Base-by-base conservation (phyloP, 1,139 yeast genomes). In the Candida sp. region DNA sequence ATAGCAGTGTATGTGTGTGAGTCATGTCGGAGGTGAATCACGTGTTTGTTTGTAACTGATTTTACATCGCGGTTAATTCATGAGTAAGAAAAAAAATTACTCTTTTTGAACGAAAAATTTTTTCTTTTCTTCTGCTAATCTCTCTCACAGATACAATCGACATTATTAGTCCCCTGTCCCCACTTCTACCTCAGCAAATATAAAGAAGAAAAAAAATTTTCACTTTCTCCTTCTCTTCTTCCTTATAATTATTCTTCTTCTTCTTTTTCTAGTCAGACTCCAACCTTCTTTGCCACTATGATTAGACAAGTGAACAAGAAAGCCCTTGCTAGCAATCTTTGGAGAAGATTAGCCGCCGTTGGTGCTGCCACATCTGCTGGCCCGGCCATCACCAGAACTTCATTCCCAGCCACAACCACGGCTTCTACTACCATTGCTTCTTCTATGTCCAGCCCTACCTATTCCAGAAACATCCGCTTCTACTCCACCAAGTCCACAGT, bases 401-500 rank as follows among this genome's bases (percentile, higher is more conserved):
- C 49, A 12, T 43, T 33, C 26, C 27, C 31, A 7, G 31, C 9
- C 9, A 28, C 31, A 7, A 8, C 31, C 9, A 28, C 31, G 7
- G 9, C 34, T 30, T 23, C 33, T 12, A 17, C 44, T 40, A 26
- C 23, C 27, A 34, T 33, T 12, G 40, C 50, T 28, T 34, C 46
- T 28, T 33, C 46, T 17, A 17, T 17, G 17, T 17, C 17, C 17
- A 17, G 17, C 12, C 37, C 34, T 9, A 27, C 48, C 34, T 53
- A 44, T 25, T 7, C 37, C 2, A 30, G 30, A 22, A 37, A 37
- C 23, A 25, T 37, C 26, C 42, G 48, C 30, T 37, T 27, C 23
- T 71, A 72, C 60, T 86, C 93, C 32, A 91, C 98, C 37, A 80
- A 97, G 72, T 90, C 97, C 22, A 94, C 99, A 0, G 98, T 94